phyloP scores from a whole-genome alignment of 2,329 filamentous ascomycete species.

The Pseudopyricularia cyperi region DNA sequence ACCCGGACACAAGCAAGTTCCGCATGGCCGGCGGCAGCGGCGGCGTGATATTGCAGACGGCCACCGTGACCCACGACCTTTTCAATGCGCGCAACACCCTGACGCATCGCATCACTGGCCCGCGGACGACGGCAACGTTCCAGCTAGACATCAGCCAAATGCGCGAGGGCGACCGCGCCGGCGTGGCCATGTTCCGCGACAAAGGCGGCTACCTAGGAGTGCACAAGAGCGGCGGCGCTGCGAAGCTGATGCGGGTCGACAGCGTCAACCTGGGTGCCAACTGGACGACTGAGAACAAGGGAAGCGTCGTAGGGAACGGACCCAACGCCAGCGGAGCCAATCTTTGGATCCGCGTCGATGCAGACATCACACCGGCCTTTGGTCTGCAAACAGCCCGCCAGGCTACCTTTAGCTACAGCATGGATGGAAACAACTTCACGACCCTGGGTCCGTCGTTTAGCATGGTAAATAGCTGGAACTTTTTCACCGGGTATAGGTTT shows the following conservation, averaged over 20 bases:
- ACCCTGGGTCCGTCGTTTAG: constrained; percentile 18
- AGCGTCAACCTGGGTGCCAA: constrained; percentile 13
- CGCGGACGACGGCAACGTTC: constrained; percentile 34
- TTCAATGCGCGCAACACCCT: constrained; percentile 33
- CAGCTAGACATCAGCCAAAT: constrained; percentile 33
- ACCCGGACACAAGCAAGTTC: constrained; percentile 37
- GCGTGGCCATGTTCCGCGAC: constrained; percentile 40
- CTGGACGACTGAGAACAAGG: constrained; percentile 19
- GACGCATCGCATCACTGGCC: constrained; percentile 30
- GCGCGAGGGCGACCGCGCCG: constrained; percentile 35
- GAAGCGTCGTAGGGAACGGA: constrained; percentile 12
- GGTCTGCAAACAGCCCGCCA: constrained; percentile 12
- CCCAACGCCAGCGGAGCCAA: constrained; percentile 3
- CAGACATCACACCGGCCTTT: constrained; percentile 20
- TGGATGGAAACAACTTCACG: constrained; percentile 24
- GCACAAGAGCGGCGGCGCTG: constrained; percentile 19
- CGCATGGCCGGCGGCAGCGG: constrained; percentile 18
- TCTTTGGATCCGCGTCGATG: constrained; percentile 23
- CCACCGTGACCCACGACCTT: constrained; percentile 37
- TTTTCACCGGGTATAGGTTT: constrained; percentile 34
- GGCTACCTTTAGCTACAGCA: constrained; percentile 27
- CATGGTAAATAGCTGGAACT: constrained; percentile 28
- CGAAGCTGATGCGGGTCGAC: constrained; percentile 16
- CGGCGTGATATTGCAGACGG: constrained; percentile 32
- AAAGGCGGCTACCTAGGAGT: constrained; percentile 36